phyloP scores from a whole-genome alignment of 2,329 filamentous ascomycete genomes.

The Rhytidhysteron rufulum region DNA sequence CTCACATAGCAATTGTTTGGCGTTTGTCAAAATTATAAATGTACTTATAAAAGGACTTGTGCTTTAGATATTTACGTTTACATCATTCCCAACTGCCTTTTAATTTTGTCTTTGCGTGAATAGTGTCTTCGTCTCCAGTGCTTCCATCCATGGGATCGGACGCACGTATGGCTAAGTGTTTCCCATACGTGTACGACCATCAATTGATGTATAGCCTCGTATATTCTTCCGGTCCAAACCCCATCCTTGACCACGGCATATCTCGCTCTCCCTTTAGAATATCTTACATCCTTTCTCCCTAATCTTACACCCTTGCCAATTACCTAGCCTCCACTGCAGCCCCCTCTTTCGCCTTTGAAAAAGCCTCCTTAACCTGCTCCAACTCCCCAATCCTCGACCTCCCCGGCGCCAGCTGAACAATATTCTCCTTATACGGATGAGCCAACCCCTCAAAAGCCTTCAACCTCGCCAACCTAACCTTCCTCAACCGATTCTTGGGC shows the following conservation, averaged over 20 bases:
- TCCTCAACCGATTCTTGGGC: slow-evolving; percentile 90
- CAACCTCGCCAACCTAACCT: slow-evolving; percentile 79
- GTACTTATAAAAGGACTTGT: slow-evolving; percentile 5
- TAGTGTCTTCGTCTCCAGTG: no score
- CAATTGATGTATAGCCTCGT: no score
- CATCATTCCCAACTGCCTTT: no score
- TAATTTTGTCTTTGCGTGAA: no score
- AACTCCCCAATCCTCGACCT: slow-evolving; percentile 29
- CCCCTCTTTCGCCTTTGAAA: slow-evolving; percentile 19
- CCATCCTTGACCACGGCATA: background rate
- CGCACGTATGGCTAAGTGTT: no score
- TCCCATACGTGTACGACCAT: no score
- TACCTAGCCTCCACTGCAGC: slow-evolving; percentile 8
- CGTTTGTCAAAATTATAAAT: slow-evolving; percentile 1
- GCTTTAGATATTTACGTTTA: no score
- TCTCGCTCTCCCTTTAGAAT: background rate
- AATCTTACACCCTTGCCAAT: slow-evolving; percentile 3
- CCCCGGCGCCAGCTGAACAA: slow-evolving; percentile 63
- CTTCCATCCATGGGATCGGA: no score
- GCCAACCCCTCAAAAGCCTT: slow-evolving; percentile 94
- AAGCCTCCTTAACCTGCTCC: slow-evolving; percentile 36
- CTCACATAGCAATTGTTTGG: slow-evolving; percentile 1
- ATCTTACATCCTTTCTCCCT: background rate
- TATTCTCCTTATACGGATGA: slow-evolving; percentile 88
- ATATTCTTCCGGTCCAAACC: background rate